Base-by-base conservation (phyloP, 768 basidiomycete species). In the Amyloporia xantha region DNA sequence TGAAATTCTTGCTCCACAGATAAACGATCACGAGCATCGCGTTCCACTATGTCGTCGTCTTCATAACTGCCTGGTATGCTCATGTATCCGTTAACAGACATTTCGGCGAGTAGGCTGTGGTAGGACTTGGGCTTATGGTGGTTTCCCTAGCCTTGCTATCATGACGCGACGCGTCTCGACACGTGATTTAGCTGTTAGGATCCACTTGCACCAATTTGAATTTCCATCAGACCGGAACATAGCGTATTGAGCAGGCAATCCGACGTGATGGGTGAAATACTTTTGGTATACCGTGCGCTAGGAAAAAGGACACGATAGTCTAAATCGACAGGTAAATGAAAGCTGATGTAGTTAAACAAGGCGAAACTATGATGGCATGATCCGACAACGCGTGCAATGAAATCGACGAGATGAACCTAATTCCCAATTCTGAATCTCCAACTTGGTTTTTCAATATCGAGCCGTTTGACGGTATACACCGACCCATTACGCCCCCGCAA, bases 401-500 rank as follows among this genome's bases (percentile, higher is more conserved):
- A 33, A 33, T 33, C 26, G 42, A 43, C 23, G 24, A 43, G 15
- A 24, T 23, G 28, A 43, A 43, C 7, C 21, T 26, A 27, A 5
- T 27, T 25, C 23, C 23, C 23, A 43, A 26, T 26, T 43, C 40
- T 21, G 10, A 19, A 19, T 3, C 4, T 4, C 42, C 41, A 20
- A 26, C 30, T 33, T 15, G 30, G 15, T 33, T 33, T 33, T 7
- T 15, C 30, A 33, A 15, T 33, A 33, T 15, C 15, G 30, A n/a
- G n/a, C n/a, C 15, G 30, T 33, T 33, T 33, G 7, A 7, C 30
- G 7, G 9, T 10, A 25, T 17, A 5, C 9, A 13, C 13, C 42
- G 17, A 26, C 19, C 25, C n/a, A 23, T 24, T 36, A 57, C 41
- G 51, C 50, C 5, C 56, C 48, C 24, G 50, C 51, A 26, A 86